Percentiles rank a stretch among this genome's conserved stretches.
These are phyloP conservation scores for Spatholobus suberectus DNA, from an alignment of 306 rosid genomes.

Conservation along the genomic window DNA sequence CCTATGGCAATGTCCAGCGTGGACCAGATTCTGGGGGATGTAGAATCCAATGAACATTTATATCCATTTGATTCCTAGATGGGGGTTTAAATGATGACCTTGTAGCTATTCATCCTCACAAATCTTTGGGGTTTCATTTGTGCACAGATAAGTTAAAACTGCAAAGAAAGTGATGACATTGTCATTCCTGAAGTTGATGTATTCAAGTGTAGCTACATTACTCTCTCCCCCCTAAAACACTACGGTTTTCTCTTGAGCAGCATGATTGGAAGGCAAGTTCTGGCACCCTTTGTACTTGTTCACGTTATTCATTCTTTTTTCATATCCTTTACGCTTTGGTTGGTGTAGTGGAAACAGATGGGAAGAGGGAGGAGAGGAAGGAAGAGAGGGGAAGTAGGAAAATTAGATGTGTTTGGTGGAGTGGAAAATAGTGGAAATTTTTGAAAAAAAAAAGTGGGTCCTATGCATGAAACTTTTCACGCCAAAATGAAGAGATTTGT, in stretches of 20 bases:
- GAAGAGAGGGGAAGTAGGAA: too few species aligned
- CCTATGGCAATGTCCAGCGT: conserved; percentile 76
- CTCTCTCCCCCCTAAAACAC: not conserved
- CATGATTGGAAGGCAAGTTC: not conserved
- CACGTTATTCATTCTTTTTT: not conserved
- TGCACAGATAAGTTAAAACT: conserved; percentile 7
- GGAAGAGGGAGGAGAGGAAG: too few species aligned
- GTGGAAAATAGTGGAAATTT: too few species aligned
- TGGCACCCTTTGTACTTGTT: too few species aligned
- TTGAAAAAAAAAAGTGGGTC: too few species aligned
- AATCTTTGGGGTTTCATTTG: conserved; percentile 9
- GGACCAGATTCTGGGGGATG: conserved; percentile 86
- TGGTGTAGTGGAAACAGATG: too few species aligned
- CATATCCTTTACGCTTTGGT: not conserved
- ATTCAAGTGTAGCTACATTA: conserved; percentile 13
- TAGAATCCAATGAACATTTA: conserved; percentile 71
- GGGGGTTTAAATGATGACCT: conserved; percentile 27
- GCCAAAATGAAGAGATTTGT: too few species aligned
- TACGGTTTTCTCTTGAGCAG: not conserved
- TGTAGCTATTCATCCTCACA: conserved; percentile 16
- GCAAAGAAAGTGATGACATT: conserved; percentile 15
- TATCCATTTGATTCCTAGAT: conserved; percentile 26
- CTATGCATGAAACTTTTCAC: too few species aligned
- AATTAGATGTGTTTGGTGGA: too few species aligned
- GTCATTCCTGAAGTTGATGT: conserved; percentile 5